Percentiles rank a stretch among this genome's conserved stretches.
Conservation (phyloP, 768 basidiomycete genomes). For the Trametes cubensis region DNA sequence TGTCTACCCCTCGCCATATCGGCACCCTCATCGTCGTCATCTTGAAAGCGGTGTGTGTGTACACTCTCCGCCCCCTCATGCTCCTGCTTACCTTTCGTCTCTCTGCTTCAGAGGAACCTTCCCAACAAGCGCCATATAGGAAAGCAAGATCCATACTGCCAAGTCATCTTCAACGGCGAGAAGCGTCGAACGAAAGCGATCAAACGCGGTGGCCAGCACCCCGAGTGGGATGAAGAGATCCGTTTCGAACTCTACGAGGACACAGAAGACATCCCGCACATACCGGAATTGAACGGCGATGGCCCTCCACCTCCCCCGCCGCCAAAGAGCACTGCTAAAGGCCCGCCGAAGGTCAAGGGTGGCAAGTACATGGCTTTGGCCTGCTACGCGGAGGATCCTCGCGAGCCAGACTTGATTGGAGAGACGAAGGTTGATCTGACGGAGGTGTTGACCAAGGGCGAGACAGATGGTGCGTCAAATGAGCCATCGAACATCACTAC, state of each 20-base stretch:
- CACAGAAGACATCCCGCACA: slow-evolving; percentile 41
- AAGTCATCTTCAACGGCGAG: slow-evolving; percentile 76
- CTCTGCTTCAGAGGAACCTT: slow-evolving; percentile 66
- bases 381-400: slow-evolving; percentile 93
- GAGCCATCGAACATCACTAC: background rate
- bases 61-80: slow-evolving; percentile 1
- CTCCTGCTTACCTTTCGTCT: slow-evolving; percentile 6
- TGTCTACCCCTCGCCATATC: slow-evolving; percentile 72
- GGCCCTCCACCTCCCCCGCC: slow-evolving; percentile 60
- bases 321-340: slow-evolving; percentile 60
- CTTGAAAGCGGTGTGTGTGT: slow-evolving; percentile 81
- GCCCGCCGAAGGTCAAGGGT: slow-evolving; percentile 60
- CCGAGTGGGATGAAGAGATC: slow-evolving; percentile 98
- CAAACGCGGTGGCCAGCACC: slow-evolving; percentile 96
- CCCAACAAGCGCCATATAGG: slow-evolving; percentile 92
- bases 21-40: slow-evolving; percentile 94
- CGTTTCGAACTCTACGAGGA: slow-evolving; percentile 90
- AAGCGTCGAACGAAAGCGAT: slow-evolving; percentile 90
- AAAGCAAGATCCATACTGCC: slow-evolving; percentile 97
- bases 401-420: slow-evolving; percentile 95
- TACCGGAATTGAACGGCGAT: slow-evolving; percentile 35
- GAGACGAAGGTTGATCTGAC: slow-evolving; percentile 87
- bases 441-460: slow-evolving; percentile 90
- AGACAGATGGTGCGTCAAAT: slow-evolving; percentile 82
- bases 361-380: slow-evolving; percentile 76